phyloP scores from a whole-genome alignment of 2,329 filamentous ascomycete species.

The Pezicula neosporulosa region DNA sequence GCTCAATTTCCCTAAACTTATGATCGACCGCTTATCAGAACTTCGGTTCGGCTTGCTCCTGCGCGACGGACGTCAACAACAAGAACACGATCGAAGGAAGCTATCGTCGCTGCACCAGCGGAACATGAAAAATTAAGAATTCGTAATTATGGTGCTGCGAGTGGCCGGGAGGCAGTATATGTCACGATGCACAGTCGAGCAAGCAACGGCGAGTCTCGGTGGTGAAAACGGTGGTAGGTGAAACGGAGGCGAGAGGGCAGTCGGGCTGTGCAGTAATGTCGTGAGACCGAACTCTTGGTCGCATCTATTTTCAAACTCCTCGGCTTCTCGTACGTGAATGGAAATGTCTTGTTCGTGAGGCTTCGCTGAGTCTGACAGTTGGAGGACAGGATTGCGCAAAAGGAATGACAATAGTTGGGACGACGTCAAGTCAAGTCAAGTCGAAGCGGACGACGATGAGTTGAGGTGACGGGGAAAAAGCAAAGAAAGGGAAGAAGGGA shows the following conservation, averaged over 20 bases:
- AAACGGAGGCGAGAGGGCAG: not conserved
- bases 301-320: not conserved
- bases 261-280: not conserved
- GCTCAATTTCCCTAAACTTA: not conserved
- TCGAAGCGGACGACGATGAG: not conserved
- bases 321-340: not conserved
- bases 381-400: not conserved
- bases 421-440: not conserved
- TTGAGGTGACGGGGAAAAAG: too few relatives aligned
- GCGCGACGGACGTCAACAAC: not conserved
- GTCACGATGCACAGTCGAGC: too few relatives aligned
- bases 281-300: not conserved
- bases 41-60: not conserved
- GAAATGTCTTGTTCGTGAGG: too few relatives aligned
- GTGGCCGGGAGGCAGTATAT: too few relatives aligned
- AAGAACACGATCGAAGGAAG: too few relatives aligned
- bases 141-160: too few relatives aligned
- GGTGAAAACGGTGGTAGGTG: not conserved
- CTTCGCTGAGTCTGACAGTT: not conserved
- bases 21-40: slow-evolving; percentile 3
- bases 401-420: not conserved
- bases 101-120: too few relatives aligned
- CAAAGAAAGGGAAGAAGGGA: too few relatives aligned
- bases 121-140: too few relatives aligned
- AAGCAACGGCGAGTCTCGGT: not conserved